Base-by-base conservation (phyloP, 2,329 filamentous ascomycete species). In the Juglanconis sp. region DNA sequence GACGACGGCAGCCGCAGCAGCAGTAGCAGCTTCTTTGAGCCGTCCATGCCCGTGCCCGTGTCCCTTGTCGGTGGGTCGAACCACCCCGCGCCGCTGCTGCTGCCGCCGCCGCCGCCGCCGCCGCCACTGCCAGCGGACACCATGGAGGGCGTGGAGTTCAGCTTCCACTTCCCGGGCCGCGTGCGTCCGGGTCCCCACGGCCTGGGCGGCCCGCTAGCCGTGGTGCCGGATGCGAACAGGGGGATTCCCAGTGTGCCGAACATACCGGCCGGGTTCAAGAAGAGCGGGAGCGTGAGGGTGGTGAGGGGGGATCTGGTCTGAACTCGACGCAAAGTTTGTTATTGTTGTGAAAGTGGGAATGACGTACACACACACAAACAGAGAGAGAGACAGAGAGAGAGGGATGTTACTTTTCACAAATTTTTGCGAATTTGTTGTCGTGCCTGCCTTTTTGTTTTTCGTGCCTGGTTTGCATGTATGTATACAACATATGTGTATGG, bases 191-290 rank as follows among this genome's bases (percentile, higher is more conserved):
- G 15, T 7, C 5, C 17, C 10, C 35, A 68, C 66, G 6, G 5
- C 3, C 35, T 38, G 35, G 58, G 62, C 2, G 65, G 64, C 47
- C 69, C 73, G 36, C 69, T 81, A 54, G 72, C 73, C 32, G 73
- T 79, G 36, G 71, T 79, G 36, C 76, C 79, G 5, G 77, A 80
- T 65, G 73, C 69, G 51, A 81, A 82, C 64, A 73, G 76, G 40
- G 79, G 79, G 15, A 78, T 80, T 50, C 78, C 79, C 3, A 71
- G 67, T 34, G 74, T 81, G 49, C 76, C 79, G 31, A 69, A 70
- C 38, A 77, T 81, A 35, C 76, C 81, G 11, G 70, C 72, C 53
- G 78, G 53, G 30, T 63, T 57, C 38, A 57, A 50, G 31, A 42
- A 24, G 13, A 36, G 44, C 11, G 58, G 48, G 5, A 53, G 30